Evolutionary conservation across 345 rosid genomes (phyloP), one percentile per base, ranked within the genome.

Genomic region (Pelargonium nanum): DNA sequence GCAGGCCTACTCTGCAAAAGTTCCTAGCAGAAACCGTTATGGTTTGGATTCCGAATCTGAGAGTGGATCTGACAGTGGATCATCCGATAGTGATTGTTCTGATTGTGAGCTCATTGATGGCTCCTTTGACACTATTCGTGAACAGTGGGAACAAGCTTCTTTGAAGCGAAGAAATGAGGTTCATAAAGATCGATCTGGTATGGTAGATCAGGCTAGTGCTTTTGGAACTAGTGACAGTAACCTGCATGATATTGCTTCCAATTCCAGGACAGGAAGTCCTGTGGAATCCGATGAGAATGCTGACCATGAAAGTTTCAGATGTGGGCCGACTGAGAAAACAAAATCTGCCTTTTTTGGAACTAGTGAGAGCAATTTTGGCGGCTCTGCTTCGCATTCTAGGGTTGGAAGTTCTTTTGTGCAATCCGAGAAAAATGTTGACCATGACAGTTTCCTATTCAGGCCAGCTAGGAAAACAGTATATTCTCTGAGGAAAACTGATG

Each of bases 41-140:
- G 89, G 89, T 59, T 74, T 86, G 53, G 56, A 56, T 71, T 62
- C 75, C 21, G 80, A 75, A 26, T 71, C 75, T 3, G 82, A 78
- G 6, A 73, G 63, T 50, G 59, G 67, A 26, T 71, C 75, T 3
- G 82, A 78, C 4, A 73, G 63, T 50, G 59, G 67, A 22, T 70
- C 73, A 26, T 73, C 67, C 1, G 88, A 70, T 28, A 72, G 72
- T 50, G 88, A 83, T 69, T 72, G 65, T 58, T 84, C 85, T 69
- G 97, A 90, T 71, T 80, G 85, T 77, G 92, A 85, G 71, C 69
- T 85, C 30, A 70, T 90, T 65, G 92, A 85, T 62, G 85, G 73
- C 64, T 76, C 89, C 66, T 56, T n/a, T 22, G 73, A 77, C 55
- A 72, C 80, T 66, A 67, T 88, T 21, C 85, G 75, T 19, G 79